Conservation (phyloP, 768 basidiomycete genomes). For the Podaxis sp. region DNA sequence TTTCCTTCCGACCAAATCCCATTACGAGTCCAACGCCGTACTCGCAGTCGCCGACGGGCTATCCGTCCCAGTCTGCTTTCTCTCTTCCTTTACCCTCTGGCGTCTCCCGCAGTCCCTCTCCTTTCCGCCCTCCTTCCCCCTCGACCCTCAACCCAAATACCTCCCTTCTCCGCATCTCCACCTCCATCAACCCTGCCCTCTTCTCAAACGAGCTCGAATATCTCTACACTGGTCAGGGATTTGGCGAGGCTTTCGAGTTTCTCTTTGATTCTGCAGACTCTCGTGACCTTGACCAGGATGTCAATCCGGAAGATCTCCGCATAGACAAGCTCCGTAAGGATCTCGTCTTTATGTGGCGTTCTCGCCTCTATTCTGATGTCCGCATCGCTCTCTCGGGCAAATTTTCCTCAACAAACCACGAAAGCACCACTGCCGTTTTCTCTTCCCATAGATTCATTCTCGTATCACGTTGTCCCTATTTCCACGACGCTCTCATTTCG, state of each 20-base stretch:
- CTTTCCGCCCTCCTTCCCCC: constrained; percentile 44
- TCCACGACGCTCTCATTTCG: constrained; percentile 71
- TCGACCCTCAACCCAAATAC: constrained; percentile 35
- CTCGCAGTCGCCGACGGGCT: constrained; percentile 40
- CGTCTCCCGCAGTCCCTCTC: constrained; percentile 29
- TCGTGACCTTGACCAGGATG: constrained; percentile 35
- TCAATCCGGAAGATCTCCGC: constrained; percentile 44
- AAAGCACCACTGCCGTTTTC: constrained; percentile 77
- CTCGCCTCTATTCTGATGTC: constrained; percentile 89
- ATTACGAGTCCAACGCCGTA: constrained; percentile 49
- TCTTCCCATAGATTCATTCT: constrained; percentile 93
- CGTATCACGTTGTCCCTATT: constrained; percentile 85
- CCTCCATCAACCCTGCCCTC: constrained; percentile 69
- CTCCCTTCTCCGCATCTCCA: constrained; percentile 56
- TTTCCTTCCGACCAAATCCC: constrained; percentile 66
- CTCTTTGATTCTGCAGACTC: constrained; percentile 69
- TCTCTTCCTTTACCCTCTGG: constrained; percentile 40
- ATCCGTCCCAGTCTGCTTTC: constrained; percentile 55
- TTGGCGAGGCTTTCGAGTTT: constrained; percentile 85
- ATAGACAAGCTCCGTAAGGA: constrained; percentile 89
- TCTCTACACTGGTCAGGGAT: constrained; percentile 88
- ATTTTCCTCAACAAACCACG: constrained; percentile 54
- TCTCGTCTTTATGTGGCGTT: constrained; percentile 95
- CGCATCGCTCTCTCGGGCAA: constrained; percentile 73
- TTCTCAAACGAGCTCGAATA: constrained; percentile 92